Conservation (phyloP, 176 grass and related monocot species). For the Oryza rufipogon region DNA sequence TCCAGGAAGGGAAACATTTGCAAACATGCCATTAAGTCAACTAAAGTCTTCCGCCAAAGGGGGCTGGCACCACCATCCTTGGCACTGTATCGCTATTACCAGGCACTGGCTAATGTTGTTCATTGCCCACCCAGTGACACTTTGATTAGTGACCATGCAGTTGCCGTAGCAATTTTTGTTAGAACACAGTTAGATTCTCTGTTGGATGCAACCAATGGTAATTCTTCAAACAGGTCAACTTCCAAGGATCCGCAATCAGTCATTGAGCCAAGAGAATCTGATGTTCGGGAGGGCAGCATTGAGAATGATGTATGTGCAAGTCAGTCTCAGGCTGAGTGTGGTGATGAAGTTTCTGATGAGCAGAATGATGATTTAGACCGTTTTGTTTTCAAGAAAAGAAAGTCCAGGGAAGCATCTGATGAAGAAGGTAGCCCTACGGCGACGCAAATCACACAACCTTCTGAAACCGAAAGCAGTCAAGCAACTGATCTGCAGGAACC, state of each 20-base stretch:
- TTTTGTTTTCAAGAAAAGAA: conserved; percentile 25
- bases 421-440: background rate
- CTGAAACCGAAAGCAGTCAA: conserved; percentile 36
- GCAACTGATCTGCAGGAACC: background rate
- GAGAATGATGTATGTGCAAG: conserved; percentile 32
- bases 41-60: conserved; percentile 66
- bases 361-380: background rate
- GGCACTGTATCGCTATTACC: conserved; percentile 64
- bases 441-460: background rate
- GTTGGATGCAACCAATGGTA: conserved; percentile 28
- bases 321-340: conserved; percentile 28
- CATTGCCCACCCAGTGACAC: conserved; percentile 74
- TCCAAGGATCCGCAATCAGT: conserved; percentile 14
- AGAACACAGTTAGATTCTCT: conserved; percentile 68
- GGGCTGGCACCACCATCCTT: conserved; percentile 65
- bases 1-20: conserved; percentile 87
- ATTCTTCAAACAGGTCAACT: conserved; percentile 11
- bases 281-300: conserved; percentile 5
- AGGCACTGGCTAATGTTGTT: conserved; percentile 68
- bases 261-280: conserved; percentile 39
- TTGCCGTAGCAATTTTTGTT: conserved; percentile 77
- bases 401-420: background rate
- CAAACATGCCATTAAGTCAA: conserved; percentile 72
- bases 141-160: conserved; percentile 73
- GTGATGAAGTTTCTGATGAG: background rate